Evolutionary conservation across 306 rosid species (phyloP), one percentile per base, ranked within the genome.

Genomic region (Begonia loranthoides): DNA sequence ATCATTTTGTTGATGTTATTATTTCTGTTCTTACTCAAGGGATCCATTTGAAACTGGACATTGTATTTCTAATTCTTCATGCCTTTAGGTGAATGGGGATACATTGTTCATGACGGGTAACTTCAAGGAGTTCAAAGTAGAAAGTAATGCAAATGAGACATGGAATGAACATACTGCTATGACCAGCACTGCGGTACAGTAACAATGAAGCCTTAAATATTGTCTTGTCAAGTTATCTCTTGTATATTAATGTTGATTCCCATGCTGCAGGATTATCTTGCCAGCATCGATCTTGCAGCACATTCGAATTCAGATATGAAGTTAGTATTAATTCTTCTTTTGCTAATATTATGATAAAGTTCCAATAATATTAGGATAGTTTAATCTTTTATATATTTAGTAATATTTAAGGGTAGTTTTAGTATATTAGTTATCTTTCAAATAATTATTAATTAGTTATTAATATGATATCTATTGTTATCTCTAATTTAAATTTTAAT

Each of bases 71-170:
- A 40, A 53, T 51, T 45, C 38, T 45, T 33, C 46, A 41, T 48
- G 15, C 54, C 70, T 47, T 72, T 79, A 92, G 99, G 99, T 92
- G 67, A 92, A 92, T 64, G 99, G 99, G 24, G 81, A 92, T 61
- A 74, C 99, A 22, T 60, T 86, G 67, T 92, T 87, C 57, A 87
- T 87, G 99, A 92, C 96, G 13, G 82, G 96, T 40, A 73, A 54
- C 66, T 92, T 92, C 76, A 87, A 76, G 74, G 96, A 92, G 65
- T 92, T 92, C 70, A 83, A 81, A 70, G 80, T 73, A 50, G 99
- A 87, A 67, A 81, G 67, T 68, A 79, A 56, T 15, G 64, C 76
- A 69, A 77, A 64, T 66, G 76, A 72, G 44, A 64, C 64, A 14
- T 92, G 99, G 99, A 73, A 87, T 73, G 84, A 87, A 74, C 75